Evolutionary conservation across 2,329 filamentous ascomycete genomes (phyloP), one percentile per base, ranked within the genome.

Genomic region (Pseudocercospora cruenta): DNA sequence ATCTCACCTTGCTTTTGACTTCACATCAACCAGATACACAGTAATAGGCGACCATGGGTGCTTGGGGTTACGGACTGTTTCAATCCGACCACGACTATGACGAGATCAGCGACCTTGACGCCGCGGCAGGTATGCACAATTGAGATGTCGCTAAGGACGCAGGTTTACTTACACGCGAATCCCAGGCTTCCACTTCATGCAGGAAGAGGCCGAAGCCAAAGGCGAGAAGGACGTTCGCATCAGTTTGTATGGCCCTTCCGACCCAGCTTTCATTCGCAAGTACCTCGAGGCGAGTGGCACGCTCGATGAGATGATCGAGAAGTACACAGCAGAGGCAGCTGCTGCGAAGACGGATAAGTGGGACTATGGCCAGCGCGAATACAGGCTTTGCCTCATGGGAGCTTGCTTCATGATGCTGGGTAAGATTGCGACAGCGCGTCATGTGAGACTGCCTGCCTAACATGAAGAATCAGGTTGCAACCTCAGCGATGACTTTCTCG

Each of bases 21-120:
- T 39, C 36, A 39, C 36, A 4, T 9, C 36, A n/a, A n/a, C 10
- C 33, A 5, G 2, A 39, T n/a, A 39, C 36, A 39, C 14, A 39
- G 14, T n/a, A n/a, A n/a, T n/a, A n/a, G n/a, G n/a, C n/a, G n/a
- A n/a, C 6, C 36, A 70, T 70, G 69, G 69, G 69, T 10, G 39
- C 36, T 21, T 67, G 65, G 65, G 66, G 69, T 21, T 58, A 62
- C 9, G 60, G 65, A n/a, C 60, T 69, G 10, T 67, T 70, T 60
- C 61, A 70, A 24, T 69, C 67, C 9, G 69, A 70, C 21, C 47
- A 63, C 22, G 69, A 70, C 31, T 43, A 43, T 33, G 67, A 67
- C 28, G 7, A 4, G 8, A 28, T 66, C 16, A 19, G 10, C 7
- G 61, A 57, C 0, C 54, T 67, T 24, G 6, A 26, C 19, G n/a